A percentile compares a stretch with the other conserved stretches of the same genome.
Evolutionary conservation across 1,139 yeast genomes (phyloP).

Genomic region (Nakaseomyces sp.): DNA sequence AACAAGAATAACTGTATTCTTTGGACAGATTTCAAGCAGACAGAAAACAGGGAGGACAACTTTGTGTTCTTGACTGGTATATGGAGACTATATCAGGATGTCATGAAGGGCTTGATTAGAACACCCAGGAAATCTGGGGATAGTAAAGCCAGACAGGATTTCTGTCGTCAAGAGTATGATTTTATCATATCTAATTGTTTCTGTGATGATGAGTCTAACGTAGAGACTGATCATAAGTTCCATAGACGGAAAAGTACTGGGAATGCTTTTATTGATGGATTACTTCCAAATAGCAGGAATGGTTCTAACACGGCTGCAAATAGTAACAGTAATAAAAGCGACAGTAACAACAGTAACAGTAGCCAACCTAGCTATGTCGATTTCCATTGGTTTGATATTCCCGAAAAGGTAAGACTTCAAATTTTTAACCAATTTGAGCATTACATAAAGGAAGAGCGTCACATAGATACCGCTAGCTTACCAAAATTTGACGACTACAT

Average conservation of each 20-base stretch:
- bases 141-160: conserved; percentile 7
- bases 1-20: conserved; percentile 51
- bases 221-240: background rate
- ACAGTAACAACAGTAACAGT: background rate
- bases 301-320: background rate
- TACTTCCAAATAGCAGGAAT: background rate
- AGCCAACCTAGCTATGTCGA: conserved; percentile 19
- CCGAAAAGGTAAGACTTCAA: conserved; percentile 40
- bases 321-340: background rate
- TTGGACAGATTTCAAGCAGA: conserved; percentile 38
- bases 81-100: conserved; percentile 51
- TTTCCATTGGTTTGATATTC: conserved; percentile 28
- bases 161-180: conserved; percentile 13
- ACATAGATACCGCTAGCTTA: conserved; percentile 13
- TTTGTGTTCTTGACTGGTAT: conserved; percentile 85
- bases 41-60: conserved; percentile 63
- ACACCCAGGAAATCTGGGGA: conserved; percentile 9
- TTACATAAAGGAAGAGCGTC: conserved; percentile 38
- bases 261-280: background rate
- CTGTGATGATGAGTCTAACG: background rate
- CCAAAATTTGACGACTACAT: conserved; percentile 5
- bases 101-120: conserved; percentile 25
- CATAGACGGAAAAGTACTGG: conserved; percentile 2
- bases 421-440: conserved; percentile 43
- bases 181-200: conserved; percentile 8